A percentile compares a stretch with the other conserved stretches of the same genome.
phyloP scores from a whole-genome alignment of 2,329 filamentous ascomycete species.

The Cladosporium sp. region DNA sequence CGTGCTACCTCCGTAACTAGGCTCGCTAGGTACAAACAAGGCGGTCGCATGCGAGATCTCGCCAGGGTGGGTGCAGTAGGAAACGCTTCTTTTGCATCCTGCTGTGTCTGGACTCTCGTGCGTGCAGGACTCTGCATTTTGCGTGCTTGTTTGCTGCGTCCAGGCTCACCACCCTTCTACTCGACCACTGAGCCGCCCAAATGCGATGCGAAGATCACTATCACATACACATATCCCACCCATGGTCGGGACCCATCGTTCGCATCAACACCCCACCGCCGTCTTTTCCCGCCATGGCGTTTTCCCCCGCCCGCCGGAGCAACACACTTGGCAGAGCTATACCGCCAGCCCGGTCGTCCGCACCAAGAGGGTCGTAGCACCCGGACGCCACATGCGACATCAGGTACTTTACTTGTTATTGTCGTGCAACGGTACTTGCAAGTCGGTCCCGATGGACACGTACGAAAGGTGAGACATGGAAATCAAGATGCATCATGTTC shows the following conservation, averaged over 20 bases:
- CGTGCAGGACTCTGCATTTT: background rate
- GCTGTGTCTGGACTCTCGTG: constrained; percentile 1
- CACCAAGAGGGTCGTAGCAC: constrained; percentile 2
- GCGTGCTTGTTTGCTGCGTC: background rate
- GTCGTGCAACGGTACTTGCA: background rate
- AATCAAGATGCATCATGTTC: background rate
- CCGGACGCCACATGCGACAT: constrained; percentile 8
- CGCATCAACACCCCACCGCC: background rate
- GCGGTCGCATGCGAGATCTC: background rate
- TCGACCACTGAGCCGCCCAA: background rate
- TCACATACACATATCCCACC: background rate
- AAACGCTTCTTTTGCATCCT: background rate
- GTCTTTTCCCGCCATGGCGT: background rate
- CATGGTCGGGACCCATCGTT: background rate
- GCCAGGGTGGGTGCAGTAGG: background rate
- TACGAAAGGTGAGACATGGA: background rate
- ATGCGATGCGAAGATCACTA: background rate
- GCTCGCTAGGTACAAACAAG: background rate
- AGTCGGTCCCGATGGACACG: background rate
- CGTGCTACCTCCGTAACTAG: too few relatives aligned
- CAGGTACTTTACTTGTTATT: background rate
- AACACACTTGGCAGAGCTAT: background rate
- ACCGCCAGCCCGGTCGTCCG: constrained; percentile 8
- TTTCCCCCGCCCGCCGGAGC: background rate
- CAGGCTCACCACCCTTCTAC: background rate